Evolutionary conservation across 2,329 filamentous ascomycete species (phyloP).

Genomic region (Phialemonium atrogriseum): DNA sequence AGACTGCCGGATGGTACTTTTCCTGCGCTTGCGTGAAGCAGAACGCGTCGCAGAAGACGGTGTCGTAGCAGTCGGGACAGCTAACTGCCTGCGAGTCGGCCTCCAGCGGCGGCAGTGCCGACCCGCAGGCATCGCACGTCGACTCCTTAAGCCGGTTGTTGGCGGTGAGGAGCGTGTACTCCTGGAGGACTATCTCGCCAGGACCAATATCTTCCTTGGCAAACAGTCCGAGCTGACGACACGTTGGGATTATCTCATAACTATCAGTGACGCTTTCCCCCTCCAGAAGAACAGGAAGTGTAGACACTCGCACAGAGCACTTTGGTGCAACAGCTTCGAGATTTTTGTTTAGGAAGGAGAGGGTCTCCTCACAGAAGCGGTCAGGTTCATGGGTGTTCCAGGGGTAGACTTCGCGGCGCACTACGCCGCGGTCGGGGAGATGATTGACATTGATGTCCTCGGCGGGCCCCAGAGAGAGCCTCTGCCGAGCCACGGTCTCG

Average conservation of each 20-base stretch:
- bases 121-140: slow-evolving; percentile 83
- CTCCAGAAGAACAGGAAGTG: slow-evolving; percentile 63
- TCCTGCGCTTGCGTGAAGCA: slow-evolving; percentile 51
- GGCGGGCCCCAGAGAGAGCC: slow-evolving; percentile 35
- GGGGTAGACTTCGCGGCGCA: slow-evolving; percentile 62
- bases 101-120: slow-evolving; percentile 55
- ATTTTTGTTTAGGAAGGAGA: slow-evolving; percentile 63
- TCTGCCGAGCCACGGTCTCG: slow-evolving; percentile 39
- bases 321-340: slow-evolving; percentile 67
- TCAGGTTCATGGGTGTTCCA: slow-evolving; percentile 64
- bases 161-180: slow-evolving; percentile 80
- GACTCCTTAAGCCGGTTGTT: slow-evolving; percentile 82
- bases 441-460: slow-evolving; percentile 40
- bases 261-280: slow-evolving; percentile 40
- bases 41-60: slow-evolving; percentile 55
- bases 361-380: slow-evolving; percentile 58
- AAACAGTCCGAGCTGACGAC: slow-evolving; percentile 81
- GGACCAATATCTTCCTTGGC: slow-evolving; percentile 72
- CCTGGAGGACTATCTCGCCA: slow-evolving; percentile 68
- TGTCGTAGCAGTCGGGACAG: slow-evolving; percentile 56
- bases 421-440: slow-evolving; percentile 61
- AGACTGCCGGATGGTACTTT: slow-evolving; percentile 56
- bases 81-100: slow-evolving; percentile 38
- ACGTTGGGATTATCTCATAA: slow-evolving; percentile 46
- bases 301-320: slow-evolving; percentile 68